A percentile compares a stretch with the other conserved stretches of the same genome.
Conservation (phyloP, 2,329 filamentous ascomycete species). For the Sphaerulina populicola region DNA sequence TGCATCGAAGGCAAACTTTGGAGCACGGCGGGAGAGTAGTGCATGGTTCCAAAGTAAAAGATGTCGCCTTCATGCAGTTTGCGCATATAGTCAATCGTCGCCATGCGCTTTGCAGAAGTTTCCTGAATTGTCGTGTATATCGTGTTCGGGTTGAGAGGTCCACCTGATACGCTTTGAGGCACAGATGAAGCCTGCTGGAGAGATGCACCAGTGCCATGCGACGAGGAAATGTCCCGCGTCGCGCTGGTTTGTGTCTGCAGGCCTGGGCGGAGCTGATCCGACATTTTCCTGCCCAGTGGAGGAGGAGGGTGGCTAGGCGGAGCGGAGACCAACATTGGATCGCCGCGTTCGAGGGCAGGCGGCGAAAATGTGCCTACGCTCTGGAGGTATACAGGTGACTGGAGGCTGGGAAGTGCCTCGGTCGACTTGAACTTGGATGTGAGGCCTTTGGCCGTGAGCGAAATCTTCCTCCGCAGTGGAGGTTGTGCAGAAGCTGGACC, state of each 20-base stretch:
- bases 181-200: slow-evolving; percentile 16
- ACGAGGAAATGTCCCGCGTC: slow-evolving; percentile 20
- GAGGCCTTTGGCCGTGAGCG: slow-evolving; percentile 20
- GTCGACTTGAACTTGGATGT: slow-evolving; percentile 20
- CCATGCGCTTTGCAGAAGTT: slow-evolving; percentile 82
- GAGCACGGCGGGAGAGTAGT: slow-evolving; percentile 77
- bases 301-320: slow-evolving; percentile 10
- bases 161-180: slow-evolving; percentile 8
- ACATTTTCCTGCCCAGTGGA: slow-evolving; percentile 13
- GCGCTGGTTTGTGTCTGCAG: slow-evolving; percentile 23
- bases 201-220: slow-evolving; percentile 21
- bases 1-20: slow-evolving; percentile 79
- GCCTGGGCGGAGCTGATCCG: slow-evolving; percentile 13
- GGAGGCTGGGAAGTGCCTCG: slow-evolving; percentile 16
- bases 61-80: slow-evolving; percentile 90
- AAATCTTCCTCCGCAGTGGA: slow-evolving; percentile 17
- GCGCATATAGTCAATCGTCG: slow-evolving; percentile 82
- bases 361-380: slow-evolving; percentile 4
- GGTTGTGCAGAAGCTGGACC: neutral
- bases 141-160: slow-evolving; percentile 37
- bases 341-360: neutral
- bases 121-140: slow-evolving; percentile 69
- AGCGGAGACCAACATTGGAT: slow-evolving; percentile 17
- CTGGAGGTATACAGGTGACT: slow-evolving; percentile 13
- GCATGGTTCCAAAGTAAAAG: slow-evolving; percentile 97